Conservation (phyloP, 192 early-diverging fungal species). For the Borealophlyctis nickersoniae region DNA sequence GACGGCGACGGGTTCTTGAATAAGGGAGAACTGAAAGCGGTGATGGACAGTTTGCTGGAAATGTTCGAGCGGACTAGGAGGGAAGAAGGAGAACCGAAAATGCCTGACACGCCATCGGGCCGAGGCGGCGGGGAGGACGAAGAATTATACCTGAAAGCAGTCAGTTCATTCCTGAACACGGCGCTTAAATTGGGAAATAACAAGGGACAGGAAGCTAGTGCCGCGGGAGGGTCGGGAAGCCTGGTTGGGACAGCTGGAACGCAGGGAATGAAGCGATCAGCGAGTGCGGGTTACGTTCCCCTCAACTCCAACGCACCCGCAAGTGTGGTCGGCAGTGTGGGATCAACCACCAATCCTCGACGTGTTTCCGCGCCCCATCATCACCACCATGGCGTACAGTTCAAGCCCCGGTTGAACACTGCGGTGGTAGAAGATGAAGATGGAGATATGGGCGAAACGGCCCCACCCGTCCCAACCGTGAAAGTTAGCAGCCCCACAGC, state of each 20-base stretch:
- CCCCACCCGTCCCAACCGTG: neutral
- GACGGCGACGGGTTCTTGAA: constrained; percentile 62
- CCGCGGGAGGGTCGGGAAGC: too few species aligned
- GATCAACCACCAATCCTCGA: too few species aligned
- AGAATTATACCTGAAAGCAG: constrained; percentile 50
- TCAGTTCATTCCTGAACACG: constrained; percentile 53
- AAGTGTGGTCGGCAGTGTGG: neutral
- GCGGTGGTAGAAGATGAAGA: constrained; percentile 23
- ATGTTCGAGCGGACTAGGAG: constrained; percentile 58
- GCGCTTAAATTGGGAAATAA: constrained; percentile 53
- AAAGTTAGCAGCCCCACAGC: neutral
- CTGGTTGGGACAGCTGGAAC: constrained; percentile 8
- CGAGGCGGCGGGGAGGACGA: constrained; percentile 32
- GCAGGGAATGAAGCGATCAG: constrained; percentile 22
- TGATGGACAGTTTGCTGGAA: constrained; percentile 84
- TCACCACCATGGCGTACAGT: constrained; percentile 13
- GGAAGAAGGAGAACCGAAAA: constrained; percentile 58
- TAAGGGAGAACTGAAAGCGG: constrained; percentile 74
- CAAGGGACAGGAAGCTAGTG: constrained; percentile 27
- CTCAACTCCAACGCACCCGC: neutral
- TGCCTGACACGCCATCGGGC: constrained; percentile 43
- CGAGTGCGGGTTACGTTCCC: constrained; percentile 9
- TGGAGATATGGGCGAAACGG: constrained; percentile 15
- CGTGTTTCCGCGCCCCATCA: too few species aligned
- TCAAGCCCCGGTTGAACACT: constrained; percentile 9